Evolutionary conservation across 1,284 basidiomycete species (phyloP), one percentile per base, ranked within the genome.

Genomic region (Ustilago tritici): DNA sequence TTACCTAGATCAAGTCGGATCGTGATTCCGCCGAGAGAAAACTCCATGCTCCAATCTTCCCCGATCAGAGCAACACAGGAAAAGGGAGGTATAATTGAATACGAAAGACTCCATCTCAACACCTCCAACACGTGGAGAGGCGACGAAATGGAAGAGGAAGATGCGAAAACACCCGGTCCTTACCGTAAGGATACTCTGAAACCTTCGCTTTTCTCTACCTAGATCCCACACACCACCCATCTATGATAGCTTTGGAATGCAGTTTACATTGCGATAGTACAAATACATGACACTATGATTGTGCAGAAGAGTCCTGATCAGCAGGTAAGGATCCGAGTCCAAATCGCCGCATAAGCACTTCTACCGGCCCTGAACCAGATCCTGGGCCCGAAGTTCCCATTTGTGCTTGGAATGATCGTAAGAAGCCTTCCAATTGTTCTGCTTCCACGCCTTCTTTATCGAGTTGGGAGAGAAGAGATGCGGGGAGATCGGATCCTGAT

Each of bases 311-410:
- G 43, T 68, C 65, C 34, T 65, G 66, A 56, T 76, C 65, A 35
- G 65, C 69, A 34, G 74, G 74, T 17, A 76, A 40, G 5, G 47
- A 12, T 15, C 74, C 74, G 2, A 76, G 34, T 1, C 74, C 74
- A 28, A 76, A 76, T 4, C 74, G 4, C 1, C 65, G 68, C 74
- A 76, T 76, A n/a, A 76, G 56, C 6, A 64, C 49, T 38, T 76
- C 62, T 3, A 76, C 74, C 2, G 74, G 74, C 0, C 74, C 74
- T 0, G 57, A 53, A 1, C 59, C 55, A 4, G 63, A n/a, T 5
- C 62, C 58, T 2, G 59, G 36, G 2, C 67, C 72, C 9, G 19
- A 60, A 4, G 61, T 67, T 2, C 23, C 23, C 1, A 69, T 4
- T 47, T 76, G 74, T 2, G 74, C 74, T 43, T 68, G 62, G 17